Evolutionary conservation across 768 basidiomycete species (phyloP).

Genomic region (Phylloporus scabripes): DNA sequence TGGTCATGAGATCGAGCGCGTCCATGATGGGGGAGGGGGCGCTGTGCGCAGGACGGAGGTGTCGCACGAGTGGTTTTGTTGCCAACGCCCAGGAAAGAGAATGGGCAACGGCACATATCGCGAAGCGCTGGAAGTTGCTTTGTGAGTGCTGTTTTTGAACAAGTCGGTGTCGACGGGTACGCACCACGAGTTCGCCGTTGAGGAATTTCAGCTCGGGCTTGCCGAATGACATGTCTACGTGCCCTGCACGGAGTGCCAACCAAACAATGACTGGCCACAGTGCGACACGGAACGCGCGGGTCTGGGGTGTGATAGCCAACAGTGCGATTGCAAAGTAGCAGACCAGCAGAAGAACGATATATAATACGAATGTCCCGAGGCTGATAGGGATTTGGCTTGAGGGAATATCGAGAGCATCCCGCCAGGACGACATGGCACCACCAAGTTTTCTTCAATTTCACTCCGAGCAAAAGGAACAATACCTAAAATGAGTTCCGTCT

Average conservation of each 20-base stretch:
- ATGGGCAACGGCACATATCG: constrained; percentile 9
- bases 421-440: not conserved
- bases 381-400: constrained; percentile 25
- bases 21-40: constrained; percentile 24
- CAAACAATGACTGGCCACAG: constrained; percentile 43
- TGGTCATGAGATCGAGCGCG: constrained; percentile 45
- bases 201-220: not conserved
- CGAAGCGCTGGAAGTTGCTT: constrained; percentile 3
- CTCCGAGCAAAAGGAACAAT: too few relatives aligned
- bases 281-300: constrained; percentile 39
- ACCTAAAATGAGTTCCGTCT: too few relatives aligned
- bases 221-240: constrained; percentile 5
- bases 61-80: constrained; percentile 13
- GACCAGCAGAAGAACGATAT: constrained; percentile 39
- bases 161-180: not conserved
- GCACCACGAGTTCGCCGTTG: constrained; percentile 12
- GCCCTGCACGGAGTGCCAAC: constrained; percentile 36
- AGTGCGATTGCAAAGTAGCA: constrained; percentile 46
- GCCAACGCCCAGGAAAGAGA: constrained; percentile 11
- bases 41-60: constrained; percentile 1
- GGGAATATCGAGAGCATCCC: constrained; percentile 1
- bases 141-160: not conserved
- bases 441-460: too few relatives aligned
- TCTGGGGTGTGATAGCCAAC: constrained; percentile 43
- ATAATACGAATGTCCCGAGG: constrained; percentile 28